Percentiles rank a stretch among this genome's conserved stretches.
These are phyloP conservation scores for Elsinoe arachidis DNA, from an alignment of 2,329 filamentous ascomycete genomes.

Conservation along the genomic window DNA sequence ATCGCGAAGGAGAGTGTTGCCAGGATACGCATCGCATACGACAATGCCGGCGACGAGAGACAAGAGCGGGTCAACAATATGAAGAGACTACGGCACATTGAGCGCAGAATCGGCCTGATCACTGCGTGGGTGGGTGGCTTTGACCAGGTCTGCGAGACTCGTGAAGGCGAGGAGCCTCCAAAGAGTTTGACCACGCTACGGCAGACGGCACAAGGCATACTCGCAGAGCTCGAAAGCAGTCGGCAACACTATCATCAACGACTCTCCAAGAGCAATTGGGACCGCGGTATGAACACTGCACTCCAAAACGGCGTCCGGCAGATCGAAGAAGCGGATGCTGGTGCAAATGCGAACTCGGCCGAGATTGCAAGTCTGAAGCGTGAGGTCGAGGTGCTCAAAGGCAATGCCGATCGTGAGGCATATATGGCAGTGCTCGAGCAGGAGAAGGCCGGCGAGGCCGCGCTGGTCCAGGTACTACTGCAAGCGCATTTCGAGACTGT, in stretches of 20 bases:
- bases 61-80: conserved; percentile 70
- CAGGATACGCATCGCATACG: conserved; percentile 73
- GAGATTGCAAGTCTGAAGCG: conserved; percentile 63
- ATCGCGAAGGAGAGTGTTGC: conserved; percentile 69
- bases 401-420: conserved; percentile 71
- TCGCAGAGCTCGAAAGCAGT: conserved; percentile 81
- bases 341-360: conserved; percentile 49
- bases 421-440: conserved; percentile 71
- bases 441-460: conserved; percentile 70
- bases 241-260: conserved; percentile 84
- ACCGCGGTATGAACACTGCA: conserved; percentile 76
- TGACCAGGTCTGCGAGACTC: conserved; percentile 66
- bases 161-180: conserved; percentile 59
- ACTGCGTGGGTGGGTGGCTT: conserved; percentile 91
- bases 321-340: conserved; percentile 59
- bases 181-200: conserved; percentile 64
- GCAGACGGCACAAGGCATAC: conserved; percentile 79
- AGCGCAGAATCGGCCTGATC: conserved; percentile 76
- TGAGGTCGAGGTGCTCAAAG: conserved; percentile 79
- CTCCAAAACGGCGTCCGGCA: conserved; percentile 77
- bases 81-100: conserved; percentile 73
- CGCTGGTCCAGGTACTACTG: conserved; percentile 71
- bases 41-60: conserved; percentile 67
- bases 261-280: conserved; percentile 74
- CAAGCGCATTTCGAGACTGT: conserved; percentile 89